Evolutionary conservation across 306 rosid species (phyloP).

Genomic region (Quercus parvula): DNA sequence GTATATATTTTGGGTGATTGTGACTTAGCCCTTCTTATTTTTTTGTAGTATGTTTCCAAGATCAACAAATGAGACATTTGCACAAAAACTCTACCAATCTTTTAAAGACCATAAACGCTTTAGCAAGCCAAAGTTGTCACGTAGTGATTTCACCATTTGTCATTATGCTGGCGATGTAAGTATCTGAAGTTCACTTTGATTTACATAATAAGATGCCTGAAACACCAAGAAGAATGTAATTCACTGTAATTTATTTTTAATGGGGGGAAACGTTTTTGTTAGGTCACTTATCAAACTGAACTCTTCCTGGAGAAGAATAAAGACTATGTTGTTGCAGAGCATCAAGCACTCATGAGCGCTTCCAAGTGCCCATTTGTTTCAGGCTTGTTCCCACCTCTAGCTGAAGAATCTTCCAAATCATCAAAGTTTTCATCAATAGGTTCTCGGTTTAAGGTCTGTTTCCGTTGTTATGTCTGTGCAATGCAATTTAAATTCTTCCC

Average conservation of each 20-base stretch:
- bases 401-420: conserved; percentile 85
- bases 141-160: conserved; percentile 70
- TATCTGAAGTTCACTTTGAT: conserved; percentile 20
- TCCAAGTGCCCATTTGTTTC: conserved; percentile 85
- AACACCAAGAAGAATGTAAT: not conserved
- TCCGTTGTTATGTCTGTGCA: conserved; percentile 5
- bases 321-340: conserved; percentile 95
- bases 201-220: not conserved
- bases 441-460: conserved; percentile 73
- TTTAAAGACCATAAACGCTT: conserved; percentile 83
- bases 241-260: not conserved
- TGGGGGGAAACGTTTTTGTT: conserved; percentile 19
- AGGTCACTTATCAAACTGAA: conserved; percentile 97
- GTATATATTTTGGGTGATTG: conserved; percentile 25
- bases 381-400: conserved; percentile 74
- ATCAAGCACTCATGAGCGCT: conserved; percentile 73
- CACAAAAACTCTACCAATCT: conserved; percentile 90
- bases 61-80: conserved; percentile 88
- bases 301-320: conserved; percentile 92
- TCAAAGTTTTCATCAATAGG: conserved; percentile 93
- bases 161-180: conserved; percentile 99
- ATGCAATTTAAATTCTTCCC: not conserved
- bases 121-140: conserved; percentile 93
- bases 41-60: conserved; percentile 96
- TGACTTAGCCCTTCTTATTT: conserved; percentile 32